Evolutionary conservation across 108 stramenopile species (phyloP).

Genomic region (Cyclotella sp.): DNA sequence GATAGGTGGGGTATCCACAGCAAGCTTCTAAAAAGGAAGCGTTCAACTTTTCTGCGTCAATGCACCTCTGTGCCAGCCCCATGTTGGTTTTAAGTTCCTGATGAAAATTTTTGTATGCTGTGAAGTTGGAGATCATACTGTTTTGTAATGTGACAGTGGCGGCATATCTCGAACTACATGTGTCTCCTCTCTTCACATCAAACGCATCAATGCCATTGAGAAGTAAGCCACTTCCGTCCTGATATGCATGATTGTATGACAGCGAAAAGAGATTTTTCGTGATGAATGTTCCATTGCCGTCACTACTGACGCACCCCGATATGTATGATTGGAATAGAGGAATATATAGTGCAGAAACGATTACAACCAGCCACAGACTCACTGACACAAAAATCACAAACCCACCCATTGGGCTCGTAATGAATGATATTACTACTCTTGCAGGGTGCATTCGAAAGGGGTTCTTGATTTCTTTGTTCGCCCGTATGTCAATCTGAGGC

Average conservation of each 20-base stretch:
- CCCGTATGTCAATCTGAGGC: constrained; percentile 49
- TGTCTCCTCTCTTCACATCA: constrained; percentile 51
- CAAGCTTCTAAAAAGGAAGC: constrained; percentile 41
- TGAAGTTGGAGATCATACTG: constrained; percentile 44
- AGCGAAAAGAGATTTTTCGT: constrained; percentile 56
- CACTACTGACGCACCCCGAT: constrained; percentile 39
- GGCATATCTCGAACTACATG: constrained; percentile 44
- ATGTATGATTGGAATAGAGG: constrained; percentile 45
- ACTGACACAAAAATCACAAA: constrained; percentile 36
- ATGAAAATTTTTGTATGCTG: constrained; percentile 44
- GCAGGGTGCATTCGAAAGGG: constrained; percentile 47
- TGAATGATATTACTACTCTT: constrained; percentile 28
- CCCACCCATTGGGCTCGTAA: constrained; percentile 35
- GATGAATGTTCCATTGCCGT: constrained; percentile 51
- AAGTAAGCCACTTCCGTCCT: constrained; percentile 53
- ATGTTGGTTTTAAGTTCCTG: constrained; percentile 33
- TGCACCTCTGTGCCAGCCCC: constrained; percentile 40
- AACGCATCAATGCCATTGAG: constrained; percentile 54
- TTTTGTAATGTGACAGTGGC: constrained; percentile 44
- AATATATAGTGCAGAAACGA: constrained; percentile 30
- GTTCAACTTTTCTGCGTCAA: constrained; percentile 39
- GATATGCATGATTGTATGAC: constrained; percentile 61
- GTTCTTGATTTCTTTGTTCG: constrained; percentile 44
- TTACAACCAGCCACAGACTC: constrained; percentile 37
- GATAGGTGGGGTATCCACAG: constrained; percentile 51